phyloP scores from a whole-genome alignment of 2,329 filamentous ascomycete genomes.

The Corniculantispora saksenae region DNA sequence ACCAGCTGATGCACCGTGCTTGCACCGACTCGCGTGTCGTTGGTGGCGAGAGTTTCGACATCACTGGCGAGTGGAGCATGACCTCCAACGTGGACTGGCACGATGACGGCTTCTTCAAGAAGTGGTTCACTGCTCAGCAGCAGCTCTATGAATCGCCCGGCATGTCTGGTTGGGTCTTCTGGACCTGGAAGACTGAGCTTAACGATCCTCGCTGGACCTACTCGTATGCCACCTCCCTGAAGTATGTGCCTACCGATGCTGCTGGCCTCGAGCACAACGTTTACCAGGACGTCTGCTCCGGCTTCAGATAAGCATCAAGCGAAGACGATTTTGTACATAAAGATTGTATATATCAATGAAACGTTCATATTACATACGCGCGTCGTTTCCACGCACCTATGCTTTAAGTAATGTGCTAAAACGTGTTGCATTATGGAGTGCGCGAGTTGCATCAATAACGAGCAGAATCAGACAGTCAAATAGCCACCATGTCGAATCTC shows the following conservation, averaged over 20 bases:
- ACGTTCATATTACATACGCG: neutral
- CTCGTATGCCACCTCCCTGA: conserved; percentile 26
- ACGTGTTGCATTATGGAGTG: too few species aligned
- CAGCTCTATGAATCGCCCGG: conserved; percentile 52
- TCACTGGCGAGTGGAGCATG: conserved; percentile 61
- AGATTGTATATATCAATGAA: neutral
- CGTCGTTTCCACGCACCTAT: neutral
- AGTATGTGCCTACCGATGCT: conserved; percentile 27
- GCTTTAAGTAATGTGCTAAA: too few species aligned
- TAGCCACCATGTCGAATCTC: too few species aligned
- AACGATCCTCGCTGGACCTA: conserved; percentile 35
- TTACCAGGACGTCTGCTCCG: conserved; percentile 27
- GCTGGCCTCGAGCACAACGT: conserved; percentile 28
- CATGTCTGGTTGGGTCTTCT: conserved; percentile 57
- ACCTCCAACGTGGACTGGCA: conserved; percentile 47
- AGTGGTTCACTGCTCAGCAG: conserved; percentile 59
- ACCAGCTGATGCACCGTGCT: conserved; percentile 30
- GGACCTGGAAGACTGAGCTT: conserved; percentile 55
- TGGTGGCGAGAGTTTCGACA: conserved; percentile 35
- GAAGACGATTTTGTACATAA: neutral
- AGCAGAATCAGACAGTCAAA: too few species aligned
- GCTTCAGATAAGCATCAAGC: conserved; percentile 1
- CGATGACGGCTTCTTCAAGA: conserved; percentile 50
- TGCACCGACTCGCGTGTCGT: conserved; percentile 48
- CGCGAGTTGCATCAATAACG: too few species aligned